Evolutionary conservation across 1,284 basidiomycete species (phyloP), one percentile per base, ranked within the genome.

Genomic region (Cutaneotrichosporon sp.): DNA sequence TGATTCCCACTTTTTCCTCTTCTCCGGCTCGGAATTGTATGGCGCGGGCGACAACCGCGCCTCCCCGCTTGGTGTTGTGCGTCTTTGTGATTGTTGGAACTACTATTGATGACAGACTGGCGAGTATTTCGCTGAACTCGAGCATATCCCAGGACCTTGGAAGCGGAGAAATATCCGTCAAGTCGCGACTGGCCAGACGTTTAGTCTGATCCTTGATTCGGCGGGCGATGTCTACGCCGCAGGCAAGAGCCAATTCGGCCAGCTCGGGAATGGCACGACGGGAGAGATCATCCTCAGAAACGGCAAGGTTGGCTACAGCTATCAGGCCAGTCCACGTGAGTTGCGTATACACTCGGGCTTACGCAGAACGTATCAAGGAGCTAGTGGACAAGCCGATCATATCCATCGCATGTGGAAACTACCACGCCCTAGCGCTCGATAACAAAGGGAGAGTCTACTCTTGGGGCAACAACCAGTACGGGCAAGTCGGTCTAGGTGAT

Each of bases 171-270:
- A 32, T 64, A 69, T 80, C 47, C 67, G 75, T 2, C 73, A 76
- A 65, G 65, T 88, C 9, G 86, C 88, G 10, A 91, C 90, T 1
- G 95, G 95, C 0, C 82, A 90, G 64, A 89, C 86, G 0, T 97
- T 95, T 80, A 90, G 91, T 1, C 79, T 94, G 18, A 86, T 95
- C 61, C 84, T 96, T 62, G 90, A 91, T 4, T 86, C 87, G 62
- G 84, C 84, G 30, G 95, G 93, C 22, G 89, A 88, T 88, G 91
- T 97, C 2, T 97, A 90, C 74, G 86, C 92, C 0, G 88, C 92
- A 69, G 95, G 95, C 40, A 93, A 90, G 61, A 90, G 88, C n/a
- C 92, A 97, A 79, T 88, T 91, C 69, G 95, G 95, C 2, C 92
- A 97, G 71, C 84, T 97, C 0, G 95, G 93, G 1, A 95, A 93